phyloP scores from a whole-genome alignment of 169 alveolate species.

The Ichthyophthirius multifiliis region DNA sequence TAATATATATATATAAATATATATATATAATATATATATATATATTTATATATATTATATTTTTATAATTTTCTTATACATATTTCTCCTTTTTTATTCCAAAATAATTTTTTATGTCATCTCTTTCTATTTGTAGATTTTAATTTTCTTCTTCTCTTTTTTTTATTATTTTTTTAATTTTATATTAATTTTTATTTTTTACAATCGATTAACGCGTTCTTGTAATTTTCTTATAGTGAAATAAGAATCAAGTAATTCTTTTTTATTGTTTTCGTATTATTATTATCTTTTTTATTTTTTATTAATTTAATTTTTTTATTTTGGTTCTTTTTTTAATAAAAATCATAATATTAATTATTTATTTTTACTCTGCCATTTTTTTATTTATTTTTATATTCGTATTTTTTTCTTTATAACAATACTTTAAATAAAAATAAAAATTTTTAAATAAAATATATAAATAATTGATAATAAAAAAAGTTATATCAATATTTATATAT shows the following conservation, averaged over 20 bases:
- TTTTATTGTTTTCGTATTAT: background rate
- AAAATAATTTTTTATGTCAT: background rate
- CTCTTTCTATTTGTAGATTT: background rate
- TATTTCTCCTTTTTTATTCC: conserved; percentile 8
- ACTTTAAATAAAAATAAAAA: too few species aligned
- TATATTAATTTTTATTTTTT: background rate
- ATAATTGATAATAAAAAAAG: too few species aligned
- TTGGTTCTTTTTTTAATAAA: too few species aligned
- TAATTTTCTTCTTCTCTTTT: conserved; percentile 10
- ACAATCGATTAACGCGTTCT: conserved; percentile 6
- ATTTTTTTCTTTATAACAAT: too few species aligned
- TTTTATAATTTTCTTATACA: too few species aligned
- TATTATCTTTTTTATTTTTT: background rate
- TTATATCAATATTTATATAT: too few species aligned
- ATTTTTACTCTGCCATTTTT: too few species aligned
- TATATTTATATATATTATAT: too few species aligned
- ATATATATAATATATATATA: background rate
- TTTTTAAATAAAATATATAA: too few species aligned
- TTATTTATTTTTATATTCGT: too few species aligned
- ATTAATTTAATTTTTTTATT: background rate
- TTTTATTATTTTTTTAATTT: background rate
- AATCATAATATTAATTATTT: too few species aligned
- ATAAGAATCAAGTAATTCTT: background rate
- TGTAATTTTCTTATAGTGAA: background rate
- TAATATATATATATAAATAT: background rate